Conservation (phyloP, 2,329 filamentous ascomycete species). For the Colletotrichum sidae region DNA sequence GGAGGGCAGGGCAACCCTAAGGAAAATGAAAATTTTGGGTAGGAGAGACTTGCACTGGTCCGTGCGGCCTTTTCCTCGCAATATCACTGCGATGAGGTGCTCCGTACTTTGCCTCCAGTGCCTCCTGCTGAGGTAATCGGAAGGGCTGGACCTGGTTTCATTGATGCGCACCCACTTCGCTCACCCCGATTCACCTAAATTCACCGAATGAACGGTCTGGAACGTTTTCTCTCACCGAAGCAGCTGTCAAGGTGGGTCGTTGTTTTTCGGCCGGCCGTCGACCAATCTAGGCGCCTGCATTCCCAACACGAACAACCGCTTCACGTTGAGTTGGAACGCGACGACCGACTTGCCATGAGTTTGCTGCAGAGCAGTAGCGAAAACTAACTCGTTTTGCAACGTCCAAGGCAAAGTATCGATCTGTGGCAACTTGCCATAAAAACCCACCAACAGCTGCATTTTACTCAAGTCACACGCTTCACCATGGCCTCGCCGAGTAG, state of each 20-base stretch:
- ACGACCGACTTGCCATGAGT: too few species aligned
- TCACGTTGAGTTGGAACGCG: too few species aligned
- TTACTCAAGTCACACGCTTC: background rate
- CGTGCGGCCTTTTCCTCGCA: constrained; percentile 2
- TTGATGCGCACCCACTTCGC: background rate
- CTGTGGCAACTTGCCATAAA: too few species aligned
- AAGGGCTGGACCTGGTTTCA: background rate
- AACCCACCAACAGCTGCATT: too few species aligned
- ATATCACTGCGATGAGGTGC: too few species aligned
- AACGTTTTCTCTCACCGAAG: constrained; percentile 7
- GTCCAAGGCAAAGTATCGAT: too few species aligned
- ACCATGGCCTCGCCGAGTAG: constrained; percentile 31
- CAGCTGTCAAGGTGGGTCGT: background rate
- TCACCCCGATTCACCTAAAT: background rate
- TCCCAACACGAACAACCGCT: constrained; percentile 3
- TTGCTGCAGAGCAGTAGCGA: too few species aligned
- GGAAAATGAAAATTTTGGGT: background rate
- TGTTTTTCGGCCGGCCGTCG: background rate
- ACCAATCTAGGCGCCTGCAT: constrained; percentile 11
- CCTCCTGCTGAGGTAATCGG: constrained; percentile 5
- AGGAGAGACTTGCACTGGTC: background rate
- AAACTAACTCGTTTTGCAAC: too few species aligned
- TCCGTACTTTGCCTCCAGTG: too few species aligned
- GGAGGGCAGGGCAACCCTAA: constrained; percentile 58
- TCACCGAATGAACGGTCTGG: background rate